Evolutionary conservation across 768 basidiomycete species (phyloP).

Genomic region (Lepiota venenata): DNA sequence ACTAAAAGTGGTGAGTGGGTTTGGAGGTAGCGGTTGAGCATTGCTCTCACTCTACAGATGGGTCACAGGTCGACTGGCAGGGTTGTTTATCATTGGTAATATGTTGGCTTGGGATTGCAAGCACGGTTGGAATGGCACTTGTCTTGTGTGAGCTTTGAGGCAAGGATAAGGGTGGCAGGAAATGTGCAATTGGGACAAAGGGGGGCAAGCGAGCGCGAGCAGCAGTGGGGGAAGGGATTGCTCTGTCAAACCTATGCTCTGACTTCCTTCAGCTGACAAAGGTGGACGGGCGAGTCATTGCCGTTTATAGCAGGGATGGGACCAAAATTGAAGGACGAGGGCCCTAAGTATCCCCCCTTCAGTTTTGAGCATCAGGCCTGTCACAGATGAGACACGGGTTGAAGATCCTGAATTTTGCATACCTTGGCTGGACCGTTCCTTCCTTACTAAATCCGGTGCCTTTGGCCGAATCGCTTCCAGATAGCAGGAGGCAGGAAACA

Average conservation of each 20-base stretch:
- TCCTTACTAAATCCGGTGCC: conserved; percentile 56
- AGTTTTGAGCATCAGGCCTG: conserved; percentile 37
- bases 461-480: conserved; percentile 77
- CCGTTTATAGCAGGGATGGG: conserved; percentile 9
- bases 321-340: not conserved
- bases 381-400: conserved; percentile 39
- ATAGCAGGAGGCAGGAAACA: conserved; percentile 86
- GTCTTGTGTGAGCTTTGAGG: conserved; percentile 92
- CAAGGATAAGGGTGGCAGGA: conserved; percentile 83
- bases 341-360: conserved; percentile 33
- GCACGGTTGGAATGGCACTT: conserved; percentile 91
- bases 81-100: conserved; percentile 13
- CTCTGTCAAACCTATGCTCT: conserved; percentile 13
- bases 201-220: conserved; percentile 69
- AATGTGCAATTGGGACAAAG: conserved; percentile 88
- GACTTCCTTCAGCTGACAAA: conserved; percentile 16
- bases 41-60: conserved; percentile 51
- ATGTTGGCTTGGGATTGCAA: conserved; percentile 38
- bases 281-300: conserved; percentile 16
- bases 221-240: conserved; percentile 18
- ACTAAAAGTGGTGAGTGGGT: conserved; percentile 22
- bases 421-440: conserved; percentile 45
- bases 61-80: conserved; percentile 34
- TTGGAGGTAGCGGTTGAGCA: conserved; percentile 18
- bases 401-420: conserved; percentile 38